Conservation (phyloP, 108 stramenopile genomes). For the Cyclotella distinguenda region DNA sequence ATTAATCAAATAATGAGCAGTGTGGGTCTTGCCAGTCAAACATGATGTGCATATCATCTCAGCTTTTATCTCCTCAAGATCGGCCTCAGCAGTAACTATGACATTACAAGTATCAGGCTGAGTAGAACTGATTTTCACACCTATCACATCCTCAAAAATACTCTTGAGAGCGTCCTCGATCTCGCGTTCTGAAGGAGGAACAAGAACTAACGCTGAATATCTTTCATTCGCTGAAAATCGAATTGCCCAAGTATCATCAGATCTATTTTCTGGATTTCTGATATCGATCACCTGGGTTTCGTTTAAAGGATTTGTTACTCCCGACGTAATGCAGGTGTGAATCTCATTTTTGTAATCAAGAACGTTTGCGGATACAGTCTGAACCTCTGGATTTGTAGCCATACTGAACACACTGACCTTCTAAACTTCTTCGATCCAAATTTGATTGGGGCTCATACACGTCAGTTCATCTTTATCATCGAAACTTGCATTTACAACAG, state of each 20-base stretch:
- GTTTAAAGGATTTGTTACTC: not conserved
- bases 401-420: constrained; percentile 39
- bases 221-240: not conserved
- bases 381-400: constrained; percentile 43
- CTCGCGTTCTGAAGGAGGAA: not conserved
- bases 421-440: constrained; percentile 44
- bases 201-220: not conserved
- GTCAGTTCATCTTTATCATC: constrained; percentile 16
- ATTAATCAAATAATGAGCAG: too few species aligned
- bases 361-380: constrained; percentile 40
- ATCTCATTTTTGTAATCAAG: constrained; percentile 32
- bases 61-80: not conserved
- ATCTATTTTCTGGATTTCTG: not conserved
- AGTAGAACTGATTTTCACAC: not conserved
- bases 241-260: not conserved
- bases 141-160: not conserved
- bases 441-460: constrained; percentile 34
- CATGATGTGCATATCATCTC: not conserved
- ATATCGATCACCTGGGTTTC: not conserved
- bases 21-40: too few species aligned
- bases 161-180: not conserved
- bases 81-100: not conserved
- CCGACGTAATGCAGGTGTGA: constrained; percentile 20
- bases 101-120: not conserved
- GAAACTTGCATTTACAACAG: constrained; percentile 25